Conservation (phyloP, 2,329 filamentous ascomycete species). For the Fusarium torreyae region DNA sequence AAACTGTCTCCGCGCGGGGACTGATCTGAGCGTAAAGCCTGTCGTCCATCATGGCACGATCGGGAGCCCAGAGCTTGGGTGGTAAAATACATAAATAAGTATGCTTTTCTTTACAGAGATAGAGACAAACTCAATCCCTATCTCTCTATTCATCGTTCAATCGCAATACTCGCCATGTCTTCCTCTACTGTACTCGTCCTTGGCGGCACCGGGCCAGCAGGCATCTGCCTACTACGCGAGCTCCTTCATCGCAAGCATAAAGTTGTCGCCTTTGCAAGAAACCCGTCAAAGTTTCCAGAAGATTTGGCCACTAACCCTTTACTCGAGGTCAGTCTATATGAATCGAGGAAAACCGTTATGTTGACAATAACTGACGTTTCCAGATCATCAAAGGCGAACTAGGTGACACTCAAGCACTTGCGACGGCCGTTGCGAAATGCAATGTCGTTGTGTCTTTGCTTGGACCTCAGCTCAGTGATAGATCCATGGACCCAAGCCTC, state of each 20-base stretch:
- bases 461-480: conserved; percentile 9
- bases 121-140: no score
- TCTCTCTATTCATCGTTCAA: background rate
- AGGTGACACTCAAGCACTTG: background rate
- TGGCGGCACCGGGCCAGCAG: conserved; percentile 53
- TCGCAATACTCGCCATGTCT: background rate
- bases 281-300: conserved; percentile 18
- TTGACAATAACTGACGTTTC: fast-evolving
- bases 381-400: conserved; percentile 19
- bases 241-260: conserved; percentile 48
- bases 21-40: background rate
- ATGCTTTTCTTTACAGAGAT: background rate
- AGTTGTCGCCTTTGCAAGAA: conserved; percentile 42
- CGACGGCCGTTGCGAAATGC: conserved; percentile 10
- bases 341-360: fast-evolving
- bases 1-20: background rate
- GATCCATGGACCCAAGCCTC: background rate
- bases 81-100: background rate
- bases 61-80: background rate
- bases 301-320: conserved; percentile 11
- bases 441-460: conserved; percentile 29
- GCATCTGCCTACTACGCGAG: conserved; percentile 52
- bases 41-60: background rate
- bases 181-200: conserved; percentile 43
- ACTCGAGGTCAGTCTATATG: conserved; percentile 11